phyloP scores from a whole-genome alignment of 352 stramenopile species.

The Globisporangium camurandrum region DNA sequence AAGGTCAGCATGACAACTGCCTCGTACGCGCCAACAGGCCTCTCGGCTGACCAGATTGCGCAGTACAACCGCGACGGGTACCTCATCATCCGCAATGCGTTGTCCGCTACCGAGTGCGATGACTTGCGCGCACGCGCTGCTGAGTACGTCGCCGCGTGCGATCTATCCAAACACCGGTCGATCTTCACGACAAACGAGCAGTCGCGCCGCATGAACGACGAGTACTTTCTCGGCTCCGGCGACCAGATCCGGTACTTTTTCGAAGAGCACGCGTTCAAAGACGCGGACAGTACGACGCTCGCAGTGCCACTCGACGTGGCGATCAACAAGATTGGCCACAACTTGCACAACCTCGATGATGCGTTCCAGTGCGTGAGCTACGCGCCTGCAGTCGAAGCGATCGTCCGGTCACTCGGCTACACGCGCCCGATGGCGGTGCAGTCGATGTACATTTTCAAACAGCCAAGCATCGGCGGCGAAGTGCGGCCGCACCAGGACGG shows the following conservation, averaged over 20 bases:
- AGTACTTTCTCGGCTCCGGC: constrained; percentile 93
- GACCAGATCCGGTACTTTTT: constrained; percentile 93
- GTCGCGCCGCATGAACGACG: constrained; percentile 74
- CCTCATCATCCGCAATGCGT: constrained; percentile 39
- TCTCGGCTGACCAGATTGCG: constrained; percentile 49
- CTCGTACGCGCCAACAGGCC: constrained; percentile 17
- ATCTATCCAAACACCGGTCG: constrained; percentile 54
- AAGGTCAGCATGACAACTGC: constrained; percentile 1
- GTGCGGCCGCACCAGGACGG: constrained; percentile 95
- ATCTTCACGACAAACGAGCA: constrained; percentile 84
- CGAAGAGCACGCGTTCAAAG: constrained; percentile 75
- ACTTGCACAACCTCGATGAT: constrained; percentile 87
- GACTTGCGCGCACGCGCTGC: constrained; percentile 34
- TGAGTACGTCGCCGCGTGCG: constrained; percentile 52
- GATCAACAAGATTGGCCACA: constrained; percentile 96
- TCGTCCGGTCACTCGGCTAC: constrained; percentile 85
- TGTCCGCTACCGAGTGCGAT: constrained; percentile 43
- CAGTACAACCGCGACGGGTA: constrained; percentile 65
- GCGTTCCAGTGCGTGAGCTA: constrained; percentile 85
- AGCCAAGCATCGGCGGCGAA: constrained; percentile 88
- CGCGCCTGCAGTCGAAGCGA: constrained; percentile 56
- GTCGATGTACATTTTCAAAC: constrained; percentile 98
- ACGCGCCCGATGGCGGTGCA: constrained; percentile 87
- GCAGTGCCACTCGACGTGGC: constrained; percentile 56
- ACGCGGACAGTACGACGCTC: constrained; percentile 51